These are phyloP conservation scores for Nicotiana undulata DNA, from an alignment of 257 asterid genomes.

Conservation along the genomic window DNA sequence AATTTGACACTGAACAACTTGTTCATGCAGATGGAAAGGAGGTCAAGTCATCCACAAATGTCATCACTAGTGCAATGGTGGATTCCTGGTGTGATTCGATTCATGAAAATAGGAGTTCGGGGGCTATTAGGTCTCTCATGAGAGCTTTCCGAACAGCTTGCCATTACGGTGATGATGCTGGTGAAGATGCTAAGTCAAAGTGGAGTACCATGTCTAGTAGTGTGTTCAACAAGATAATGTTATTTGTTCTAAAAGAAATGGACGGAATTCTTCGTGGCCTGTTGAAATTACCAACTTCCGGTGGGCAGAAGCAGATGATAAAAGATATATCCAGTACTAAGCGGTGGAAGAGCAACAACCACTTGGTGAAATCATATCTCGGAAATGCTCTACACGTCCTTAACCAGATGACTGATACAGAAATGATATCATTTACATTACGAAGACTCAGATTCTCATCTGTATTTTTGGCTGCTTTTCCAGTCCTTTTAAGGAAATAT, in stretches of 20 bases:
- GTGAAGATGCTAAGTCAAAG: slow-evolving; percentile 46
- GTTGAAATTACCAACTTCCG: slow-evolving; percentile 55
- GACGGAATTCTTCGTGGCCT: slow-evolving; percentile 76
- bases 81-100: slow-evolving; percentile 70
- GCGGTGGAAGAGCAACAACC: slow-evolving; percentile 71
- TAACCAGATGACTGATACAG: slow-evolving; percentile 89
- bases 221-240: slow-evolving; percentile 83
- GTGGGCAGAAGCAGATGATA: slow-evolving; percentile 63
- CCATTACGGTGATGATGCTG: slow-evolving; percentile 86
- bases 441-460: slow-evolving; percentile 60
- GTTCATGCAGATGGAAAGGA: slow-evolving; percentile 27
- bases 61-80: slow-evolving; percentile 73
- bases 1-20: slow-evolving; percentile 22
- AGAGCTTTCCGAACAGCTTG: slow-evolving; percentile 86
- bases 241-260: slow-evolving; percentile 80
- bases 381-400: slow-evolving; percentile 81
- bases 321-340: slow-evolving; percentile 46
- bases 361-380: slow-evolving; percentile 92
- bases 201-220: slow-evolving; percentile 73
- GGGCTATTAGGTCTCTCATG: slow-evolving; percentile 69
- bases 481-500: slow-evolving; percentile 80
- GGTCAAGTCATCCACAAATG: slow-evolving; percentile 40
- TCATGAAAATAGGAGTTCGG: slow-evolving; percentile 46
- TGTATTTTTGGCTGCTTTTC: slow-evolving; percentile 76
- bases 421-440: slow-evolving; percentile 79